Evolutionary conservation across 176 grass and related monocot genomes (phyloP), one percentile per base, ranked within the genome.

Genomic region (Elymus sibiricus): DNA sequence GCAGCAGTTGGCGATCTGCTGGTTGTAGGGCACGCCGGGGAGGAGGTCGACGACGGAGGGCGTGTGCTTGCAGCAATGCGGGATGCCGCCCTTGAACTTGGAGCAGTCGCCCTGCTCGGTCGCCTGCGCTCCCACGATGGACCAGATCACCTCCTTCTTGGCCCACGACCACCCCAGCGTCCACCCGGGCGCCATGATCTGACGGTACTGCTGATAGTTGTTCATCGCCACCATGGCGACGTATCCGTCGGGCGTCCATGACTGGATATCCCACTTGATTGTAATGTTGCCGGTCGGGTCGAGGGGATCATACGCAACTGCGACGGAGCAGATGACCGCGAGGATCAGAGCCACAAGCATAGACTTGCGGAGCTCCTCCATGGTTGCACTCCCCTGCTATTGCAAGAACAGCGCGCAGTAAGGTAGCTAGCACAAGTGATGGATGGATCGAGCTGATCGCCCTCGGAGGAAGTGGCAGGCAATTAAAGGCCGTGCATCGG

Each of bases 101-200:
- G 94, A 96, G 90, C 97, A 96, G 86, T 99, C 97, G 16, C 97
- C 97, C 63, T 99, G 94, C 64, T 99, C 94, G 1, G 94, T 94
- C 1, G 94, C 82, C 74, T 96, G 97, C 0, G 97, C 94, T 2
- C 97, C 97, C 1, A 99, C 90, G 82, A 99, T 99, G 44, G 97
- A 99, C 97, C 97, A 99, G 69, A 99, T 99, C 58, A 99, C 97
- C 88, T 99, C 94, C 43, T 98, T 98, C 90, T 99, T 99, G 0
- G 93, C 92, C 97, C 97, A 99, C 5, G 89, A 86, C 97, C 97
- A 98, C 0, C 91, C 90, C 28, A 95, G 19, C 7, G 91, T 94
- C 97, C 97, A 99, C 1, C 97, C 92, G 0, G 97, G 94, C 15
- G 26, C 79, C 90, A 92, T 85, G 74, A 99, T 99, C 17, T 96